Conservation (phyloP, 306 rosid species). For the Trifolium pratense region DNA sequence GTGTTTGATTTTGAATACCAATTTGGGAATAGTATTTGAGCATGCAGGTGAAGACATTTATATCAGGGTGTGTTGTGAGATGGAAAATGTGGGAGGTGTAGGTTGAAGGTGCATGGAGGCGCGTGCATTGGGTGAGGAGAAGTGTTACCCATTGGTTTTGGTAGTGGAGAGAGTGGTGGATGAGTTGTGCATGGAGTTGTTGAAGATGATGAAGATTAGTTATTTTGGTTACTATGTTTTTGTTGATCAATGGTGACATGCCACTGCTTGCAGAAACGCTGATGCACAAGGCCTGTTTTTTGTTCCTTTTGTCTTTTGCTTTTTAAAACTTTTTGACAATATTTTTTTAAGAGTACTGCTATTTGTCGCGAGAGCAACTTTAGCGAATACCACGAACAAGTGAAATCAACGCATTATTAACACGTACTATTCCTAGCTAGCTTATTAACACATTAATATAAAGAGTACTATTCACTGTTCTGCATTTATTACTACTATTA, state of each 20-base stretch:
- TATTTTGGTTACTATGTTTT: slow-evolving; percentile 40
- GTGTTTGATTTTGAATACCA: slow-evolving; percentile 35
- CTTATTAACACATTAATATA: too few relatives aligned
- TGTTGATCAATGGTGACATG: slow-evolving; percentile 39
- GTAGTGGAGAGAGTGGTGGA: slow-evolving; percentile 53
- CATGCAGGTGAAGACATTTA: slow-evolving; percentile 54
- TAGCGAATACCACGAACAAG: too few relatives aligned
- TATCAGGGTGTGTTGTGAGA: slow-evolving; percentile 45
- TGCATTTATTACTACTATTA: too few relatives aligned
- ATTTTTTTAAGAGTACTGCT: too few relatives aligned
- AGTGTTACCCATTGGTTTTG: slow-evolving; percentile 56
- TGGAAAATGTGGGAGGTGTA: slow-evolving; percentile 57
- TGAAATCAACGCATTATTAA: too few relatives aligned
- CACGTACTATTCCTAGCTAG: too few relatives aligned
- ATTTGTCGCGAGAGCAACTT: too few relatives aligned
- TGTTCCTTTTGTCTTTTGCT: too few relatives aligned
- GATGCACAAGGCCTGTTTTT: too few relatives aligned
- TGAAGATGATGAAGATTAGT: slow-evolving; percentile 39
- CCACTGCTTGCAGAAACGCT: neutral
- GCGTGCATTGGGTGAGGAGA: slow-evolving; percentile 61
- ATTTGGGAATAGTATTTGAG: slow-evolving; percentile 58
- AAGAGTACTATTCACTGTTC: too few relatives aligned
- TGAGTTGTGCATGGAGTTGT: slow-evolving; percentile 62
- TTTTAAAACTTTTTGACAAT: too few relatives aligned
- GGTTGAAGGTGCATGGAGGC: slow-evolving; percentile 56